These are phyloP conservation scores for Vaccinium vitisidaea DNA, from an alignment of 148 eudicot species.

Conservation along the genomic window DNA sequence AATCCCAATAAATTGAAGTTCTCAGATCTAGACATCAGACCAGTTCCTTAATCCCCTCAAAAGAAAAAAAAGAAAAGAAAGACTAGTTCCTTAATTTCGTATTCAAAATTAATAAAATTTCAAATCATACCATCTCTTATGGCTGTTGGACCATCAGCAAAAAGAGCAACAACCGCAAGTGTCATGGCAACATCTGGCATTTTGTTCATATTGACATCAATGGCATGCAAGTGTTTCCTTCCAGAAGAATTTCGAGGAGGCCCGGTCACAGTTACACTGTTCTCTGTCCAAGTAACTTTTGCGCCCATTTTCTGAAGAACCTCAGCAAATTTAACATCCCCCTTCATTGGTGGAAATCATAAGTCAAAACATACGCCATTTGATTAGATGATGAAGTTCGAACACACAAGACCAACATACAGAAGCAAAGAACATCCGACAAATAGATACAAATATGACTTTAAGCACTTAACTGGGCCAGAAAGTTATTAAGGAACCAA, in stretches of 20 bases:
- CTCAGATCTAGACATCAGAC: neutral
- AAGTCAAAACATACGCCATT: slow-evolving; percentile 1
- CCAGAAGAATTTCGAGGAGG: slow-evolving; percentile 74
- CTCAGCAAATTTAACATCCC: slow-evolving; percentile 95
- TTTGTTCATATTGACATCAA: slow-evolving; percentile 99
- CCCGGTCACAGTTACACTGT: slow-evolving; percentile 88
- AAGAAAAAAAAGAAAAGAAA: too few relatives aligned
- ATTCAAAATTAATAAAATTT: neutral
- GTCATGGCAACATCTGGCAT: slow-evolving; percentile 99
- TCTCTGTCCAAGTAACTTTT: slow-evolving; percentile 92
- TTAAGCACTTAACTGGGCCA: neutral
- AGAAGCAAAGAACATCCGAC: neutral
- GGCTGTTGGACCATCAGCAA: slow-evolving; percentile 91
- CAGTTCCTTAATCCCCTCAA: neutral
- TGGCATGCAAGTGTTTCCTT: slow-evolving; percentile 66
- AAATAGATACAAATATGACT: neutral
- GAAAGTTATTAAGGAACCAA: neutral
- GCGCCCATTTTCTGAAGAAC: slow-evolving; percentile 98
- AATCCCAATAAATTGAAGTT: neutral
- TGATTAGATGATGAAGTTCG: neutral
- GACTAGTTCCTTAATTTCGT: too few relatives aligned
- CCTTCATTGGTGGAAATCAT: slow-evolving; percentile 37
- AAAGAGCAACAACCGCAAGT: slow-evolving; percentile 92
- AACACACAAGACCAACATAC: neutral
- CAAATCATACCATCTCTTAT: slow-evolving; percentile 85